A percentile compares a stretch with the other conserved stretches of the same genome.
Conservation (phyloP, 2,329 filamentous ascomycete species). For the Lecanicillium sp. region DNA sequence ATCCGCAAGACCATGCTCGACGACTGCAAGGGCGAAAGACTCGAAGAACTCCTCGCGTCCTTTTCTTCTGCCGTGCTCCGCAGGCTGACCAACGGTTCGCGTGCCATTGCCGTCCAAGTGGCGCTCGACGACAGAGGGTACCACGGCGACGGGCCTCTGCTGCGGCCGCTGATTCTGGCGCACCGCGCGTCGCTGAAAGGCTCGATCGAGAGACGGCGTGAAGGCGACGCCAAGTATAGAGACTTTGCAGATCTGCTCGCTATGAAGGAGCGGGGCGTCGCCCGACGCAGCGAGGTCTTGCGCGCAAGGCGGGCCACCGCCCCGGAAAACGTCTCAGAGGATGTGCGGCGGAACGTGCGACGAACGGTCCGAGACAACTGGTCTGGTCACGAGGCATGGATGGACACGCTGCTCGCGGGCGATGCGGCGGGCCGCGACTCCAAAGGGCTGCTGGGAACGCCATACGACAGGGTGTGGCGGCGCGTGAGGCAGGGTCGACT, state of each 20-base stretch:
- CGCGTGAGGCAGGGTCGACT: conserved; percentile 55
- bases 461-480: conserved; percentile 67
- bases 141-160: conserved; percentile 44
- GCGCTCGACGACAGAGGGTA: conserved; percentile 56
- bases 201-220: conserved; percentile 53
- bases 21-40: conserved; percentile 85
- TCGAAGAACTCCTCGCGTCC: conserved; percentile 76
- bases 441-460: conserved; percentile 58
- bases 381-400: conserved; percentile 71
- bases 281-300: conserved; percentile 44
- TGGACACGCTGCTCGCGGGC: conserved; percentile 63
- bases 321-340: conserved; percentile 32
- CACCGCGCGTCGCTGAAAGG: conserved; percentile 62
- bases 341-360: conserved; percentile 45
- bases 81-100: conserved; percentile 40
- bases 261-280: conserved; percentile 54
- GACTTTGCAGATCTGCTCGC: conserved; percentile 61
- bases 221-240: conserved; percentile 50
- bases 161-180: conserved; percentile 65
- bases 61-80: conserved; percentile 82
- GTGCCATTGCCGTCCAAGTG: conserved; percentile 44
- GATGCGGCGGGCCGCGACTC: conserved; percentile 45
- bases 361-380: conserved; percentile 65
- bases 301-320: conserved; percentile 24
- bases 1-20: conserved; percentile 94